phyloP scores from a whole-genome alignment of 2,329 filamentous ascomycete species.

The Exophiala dermatitidis region DNA sequence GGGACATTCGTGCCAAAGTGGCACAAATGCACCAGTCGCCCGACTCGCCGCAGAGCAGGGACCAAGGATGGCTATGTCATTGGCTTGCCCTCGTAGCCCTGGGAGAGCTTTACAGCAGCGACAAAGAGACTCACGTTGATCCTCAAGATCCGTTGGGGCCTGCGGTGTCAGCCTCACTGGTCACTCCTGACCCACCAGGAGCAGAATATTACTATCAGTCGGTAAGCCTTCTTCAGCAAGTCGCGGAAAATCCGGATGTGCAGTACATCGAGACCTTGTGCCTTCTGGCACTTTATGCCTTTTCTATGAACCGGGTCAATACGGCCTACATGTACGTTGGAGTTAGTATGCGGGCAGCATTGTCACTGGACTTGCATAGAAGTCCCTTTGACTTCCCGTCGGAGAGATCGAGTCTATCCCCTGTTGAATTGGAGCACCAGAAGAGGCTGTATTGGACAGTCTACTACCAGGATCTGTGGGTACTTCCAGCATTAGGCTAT shows the following conservation, averaged over 20 bases:
- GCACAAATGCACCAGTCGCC: slow-evolving; percentile 16
- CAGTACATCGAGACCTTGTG: slow-evolving; percentile 16
- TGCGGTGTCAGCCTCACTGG: background rate
- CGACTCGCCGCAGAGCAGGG: slow-evolving; percentile 14
- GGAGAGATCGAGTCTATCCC: slow-evolving; percentile 7
- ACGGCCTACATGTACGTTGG: slow-evolving; percentile 17
- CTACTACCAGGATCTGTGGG: slow-evolving; percentile 18
- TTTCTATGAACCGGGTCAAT: slow-evolving; percentile 14
- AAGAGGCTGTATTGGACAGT: slow-evolving; percentile 16
- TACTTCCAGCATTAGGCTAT: background rate
- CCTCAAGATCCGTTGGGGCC: background rate
- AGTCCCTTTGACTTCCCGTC: slow-evolving; percentile 8
- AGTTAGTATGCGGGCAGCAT: slow-evolving; percentile 10
- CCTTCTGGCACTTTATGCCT: slow-evolving; percentile 15
- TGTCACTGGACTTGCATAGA: slow-evolving; percentile 14
- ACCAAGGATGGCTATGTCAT: slow-evolving; percentile 18
- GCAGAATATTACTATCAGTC: slow-evolving; percentile 16
- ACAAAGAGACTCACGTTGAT: slow-evolving; percentile 1
- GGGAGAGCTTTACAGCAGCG: slow-evolving; percentile 14
- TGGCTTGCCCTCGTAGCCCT: slow-evolving; percentile 16
- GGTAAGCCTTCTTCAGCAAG: slow-evolving; percentile 15
- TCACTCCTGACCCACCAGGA: slow-evolving; percentile 6
- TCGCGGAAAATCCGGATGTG: slow-evolving; percentile 16
- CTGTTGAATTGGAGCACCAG: slow-evolving; percentile 11
- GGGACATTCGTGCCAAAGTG: slow-evolving; percentile 10